Percentiles rank a stretch among this genome's conserved stretches.
These are phyloP conservation scores for Bertia moriformis DNA, from an alignment of 2,329 filamentous ascomycete genomes.

Conservation along the genomic window DNA sequence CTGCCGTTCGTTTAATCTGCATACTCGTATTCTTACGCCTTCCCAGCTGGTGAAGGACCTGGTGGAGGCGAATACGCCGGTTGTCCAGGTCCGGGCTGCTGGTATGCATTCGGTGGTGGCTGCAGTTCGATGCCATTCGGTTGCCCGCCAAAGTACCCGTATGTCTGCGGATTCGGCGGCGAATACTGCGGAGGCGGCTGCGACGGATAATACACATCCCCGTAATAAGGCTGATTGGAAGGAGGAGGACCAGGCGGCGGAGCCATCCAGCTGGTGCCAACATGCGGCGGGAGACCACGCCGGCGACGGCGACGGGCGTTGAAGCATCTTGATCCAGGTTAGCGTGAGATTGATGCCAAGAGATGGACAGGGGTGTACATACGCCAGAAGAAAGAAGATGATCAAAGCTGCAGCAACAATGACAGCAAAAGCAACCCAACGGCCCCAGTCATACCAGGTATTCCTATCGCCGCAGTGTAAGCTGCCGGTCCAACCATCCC, in stretches of 20 bases:
- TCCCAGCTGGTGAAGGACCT: neutral
- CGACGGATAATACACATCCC: neutral
- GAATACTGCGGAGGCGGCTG: neutral
- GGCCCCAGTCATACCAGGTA: neutral
- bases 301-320: conserved; percentile 1
- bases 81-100: neutral
- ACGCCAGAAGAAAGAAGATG: neutral
- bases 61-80: neutral
- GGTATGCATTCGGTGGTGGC: neutral
- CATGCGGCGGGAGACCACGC: neutral
- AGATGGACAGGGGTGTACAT: neutral
- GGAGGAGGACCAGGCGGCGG: conserved; percentile 1
- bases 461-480: neutral
- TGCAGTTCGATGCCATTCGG: neutral
- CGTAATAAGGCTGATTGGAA: neutral
- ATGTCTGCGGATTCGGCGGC: neutral
- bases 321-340: neutral
- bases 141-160: conserved; percentile 1
- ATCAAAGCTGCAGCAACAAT: neutral
- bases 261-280: neutral
- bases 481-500: neutral
- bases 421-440: conserved; percentile 1
- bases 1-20: too few relatives aligned
- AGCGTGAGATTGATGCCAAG: too few relatives aligned
- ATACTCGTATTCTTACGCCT: too few relatives aligned